Percentiles rank a stretch among this genome's conserved stretches.
Conservation (phyloP, 345 rosid genomes). For the Geranium rotundifolium region DNA sequence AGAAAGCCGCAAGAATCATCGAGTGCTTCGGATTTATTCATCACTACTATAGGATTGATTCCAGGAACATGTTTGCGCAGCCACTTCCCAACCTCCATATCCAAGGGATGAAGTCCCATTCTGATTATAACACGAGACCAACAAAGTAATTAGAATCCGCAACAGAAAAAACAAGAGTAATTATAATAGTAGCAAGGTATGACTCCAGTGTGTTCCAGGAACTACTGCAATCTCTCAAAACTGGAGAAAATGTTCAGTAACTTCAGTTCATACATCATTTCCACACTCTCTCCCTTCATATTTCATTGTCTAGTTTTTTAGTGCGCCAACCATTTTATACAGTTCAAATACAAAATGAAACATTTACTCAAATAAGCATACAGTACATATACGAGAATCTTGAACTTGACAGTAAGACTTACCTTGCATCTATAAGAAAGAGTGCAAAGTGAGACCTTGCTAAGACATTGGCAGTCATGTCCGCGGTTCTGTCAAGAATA, state of each 20-base stretch:
- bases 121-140: conserved; percentile 25
- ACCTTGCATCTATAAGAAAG: conserved; percentile 80
- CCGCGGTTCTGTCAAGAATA: conserved; percentile 73
- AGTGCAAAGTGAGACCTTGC: conserved; percentile 72
- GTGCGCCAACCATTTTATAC: neutral
- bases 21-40: conserved; percentile 86
- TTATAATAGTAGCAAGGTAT: neutral
- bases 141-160: conserved; percentile 5
- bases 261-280: too few species aligned
- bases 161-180: neutral
- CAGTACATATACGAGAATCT: neutral
- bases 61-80: conserved; percentile 68
- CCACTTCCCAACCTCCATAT: conserved; percentile 92
- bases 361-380: neutral
- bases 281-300: too few species aligned
- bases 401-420: conserved; percentile 5
- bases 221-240: too few species aligned
- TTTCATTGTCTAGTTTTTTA: neutral
- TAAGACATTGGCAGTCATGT: conserved; percentile 74
- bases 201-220: too few species aligned
- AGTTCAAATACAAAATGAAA: too few species aligned
- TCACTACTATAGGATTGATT: conserved; percentile 53
- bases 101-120: conserved; percentile 86
- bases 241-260: too few species aligned
- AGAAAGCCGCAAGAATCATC: conserved; percentile 46